Evolutionary conservation across 1,139 yeast genomes (phyloP), one percentile per base, ranked within the genome.

Genomic region (Nadsonia starkeyi-henricii): DNA sequence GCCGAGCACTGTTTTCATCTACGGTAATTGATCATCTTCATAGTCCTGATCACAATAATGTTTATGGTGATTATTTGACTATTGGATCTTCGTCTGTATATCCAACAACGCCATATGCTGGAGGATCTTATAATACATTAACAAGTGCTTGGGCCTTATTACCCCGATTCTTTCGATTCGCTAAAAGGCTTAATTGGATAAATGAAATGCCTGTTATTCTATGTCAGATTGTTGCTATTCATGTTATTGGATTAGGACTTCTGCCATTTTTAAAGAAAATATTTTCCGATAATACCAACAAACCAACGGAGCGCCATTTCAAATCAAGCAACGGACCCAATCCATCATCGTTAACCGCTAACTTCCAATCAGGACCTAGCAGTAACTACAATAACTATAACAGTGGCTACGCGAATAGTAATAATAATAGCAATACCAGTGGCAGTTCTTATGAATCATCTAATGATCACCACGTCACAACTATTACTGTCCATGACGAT

Each of bases 151-250:
- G 54, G 51, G 53, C 54, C 13, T 47, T 58, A 48, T 47, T 59
- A 7, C 58, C 59, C 2, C 48, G 52, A 13, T 46, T 55, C 12
- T 48, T 56, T 15, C 48, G 56, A 42, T 58, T 58, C 41, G 44
- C 60, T n/a, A 53, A 55, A 28, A 54, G 53, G 36, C 48, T 59
- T 50, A 57, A 61, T 45, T 61, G 64, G 62, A 48, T 54, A 12
- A 47, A 54, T n/a, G 64, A 61, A 47, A 50, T 61, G 26, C 65
- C 65, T 5, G 20, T 53, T 9, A 51, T 61, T 13, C 46, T 55
- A 20, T 57, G 53, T 46, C 64, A 61, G 47, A 52, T 56, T 19
- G 55, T 60, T 18, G 63, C 64, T 12, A 53, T 61, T 42, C 63
- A 61, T 48, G 63, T 61, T 20, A 56, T 60, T 37, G 57, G 58